Evolutionary conservation across 495 filamentous ascomycete genomes (phyloP), one percentile per base, ranked within the genome.

Genomic region (Hyaloscypha hepaticicola): DNA sequence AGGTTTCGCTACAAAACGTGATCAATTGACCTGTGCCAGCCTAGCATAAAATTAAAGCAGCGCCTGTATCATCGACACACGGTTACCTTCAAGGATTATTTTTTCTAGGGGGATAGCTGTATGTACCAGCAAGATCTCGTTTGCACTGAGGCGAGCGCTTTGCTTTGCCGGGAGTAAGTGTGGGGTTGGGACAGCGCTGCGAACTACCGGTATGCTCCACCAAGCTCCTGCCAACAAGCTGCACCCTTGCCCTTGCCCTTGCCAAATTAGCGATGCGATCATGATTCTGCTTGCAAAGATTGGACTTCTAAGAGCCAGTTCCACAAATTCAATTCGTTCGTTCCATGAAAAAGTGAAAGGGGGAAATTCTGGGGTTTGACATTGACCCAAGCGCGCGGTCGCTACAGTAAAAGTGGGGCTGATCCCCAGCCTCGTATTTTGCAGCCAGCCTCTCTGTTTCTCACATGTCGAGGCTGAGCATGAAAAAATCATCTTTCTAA

Each of bases 361-460:
- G 2, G 31, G 31, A 12, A 12, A 12, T 33, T 12, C 31, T 33
- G 6, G 31, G 6, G 38, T 8, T 45, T 45, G 38, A 45, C 38
- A 45, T n/a, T n/a, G n/a, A n/a, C n/a, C n/a, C n/a, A n/a, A n/a
- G n/a, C 9, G 38, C 38, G 38, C 38, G 38, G 38, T 16, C 38
- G 38, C 38, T 14, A 45, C n/a, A n/a, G n/a, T n/a, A 45, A 45
- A 45, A 16, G 38, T 16, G 38, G 38, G 38, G 38, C 16, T 16
- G 9, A 16, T 41, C 1, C 5, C 53, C 61, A 57, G 53, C 62
- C 62, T 64, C 59, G n/a, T n/a, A n/a, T n/a, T n/a, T n/a, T n/a
- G n/a, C n/a, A n/a, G n/a, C n/a, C n/a, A n/a, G n/a, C n/a, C n/a
- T n/a, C n/a, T n/a, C 48, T 34, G 21, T 24, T 45, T 25, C 33